Percentiles rank a stretch among this genome's conserved stretches.
phyloP scores from a whole-genome alignment of 306 rosid genomes.

The Albizia julibrissin region DNA sequence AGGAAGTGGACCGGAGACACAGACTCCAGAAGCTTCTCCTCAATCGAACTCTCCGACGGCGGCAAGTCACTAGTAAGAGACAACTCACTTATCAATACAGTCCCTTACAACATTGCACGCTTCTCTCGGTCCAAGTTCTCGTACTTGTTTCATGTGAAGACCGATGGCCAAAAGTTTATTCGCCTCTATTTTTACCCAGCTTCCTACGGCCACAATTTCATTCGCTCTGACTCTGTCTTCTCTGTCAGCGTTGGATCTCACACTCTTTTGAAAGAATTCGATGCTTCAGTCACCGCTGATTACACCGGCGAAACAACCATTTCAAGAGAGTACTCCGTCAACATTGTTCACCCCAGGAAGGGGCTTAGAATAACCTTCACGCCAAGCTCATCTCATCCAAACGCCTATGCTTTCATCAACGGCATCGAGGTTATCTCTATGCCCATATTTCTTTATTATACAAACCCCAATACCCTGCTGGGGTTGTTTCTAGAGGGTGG shows the following conservation, averaged over 20 bases:
- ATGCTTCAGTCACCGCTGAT: slow-evolving; percentile 16
- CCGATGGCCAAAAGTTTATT: not conserved
- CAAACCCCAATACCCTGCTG: not conserved
- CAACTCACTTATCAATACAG: not conserved
- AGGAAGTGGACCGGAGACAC: not conserved
- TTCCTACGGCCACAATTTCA: not conserved
- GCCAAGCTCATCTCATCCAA: not conserved
- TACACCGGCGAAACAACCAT: not conserved
- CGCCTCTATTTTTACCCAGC: not conserved
- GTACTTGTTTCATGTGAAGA: not conserved
- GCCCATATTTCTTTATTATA: not conserved
- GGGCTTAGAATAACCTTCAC: slow-evolving; percentile 35
- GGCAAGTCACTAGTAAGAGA: not conserved
- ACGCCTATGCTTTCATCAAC: not conserved
- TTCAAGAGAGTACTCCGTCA: not conserved
- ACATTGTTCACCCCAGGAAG: slow-evolving; percentile 1
- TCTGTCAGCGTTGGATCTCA: slow-evolving; percentile 31
- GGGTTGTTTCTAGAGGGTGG: not conserved
- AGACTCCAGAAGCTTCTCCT: not conserved
- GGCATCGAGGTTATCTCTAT: not conserved
- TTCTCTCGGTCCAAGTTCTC: not conserved
- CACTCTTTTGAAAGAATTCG: not conserved
- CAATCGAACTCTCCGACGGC: not conserved
- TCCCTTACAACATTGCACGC: not conserved
- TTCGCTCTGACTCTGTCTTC: slow-evolving; percentile 20